Evolutionary conservation across 257 asterid species (phyloP).

Genomic region (Gentiana straminea): DNA sequence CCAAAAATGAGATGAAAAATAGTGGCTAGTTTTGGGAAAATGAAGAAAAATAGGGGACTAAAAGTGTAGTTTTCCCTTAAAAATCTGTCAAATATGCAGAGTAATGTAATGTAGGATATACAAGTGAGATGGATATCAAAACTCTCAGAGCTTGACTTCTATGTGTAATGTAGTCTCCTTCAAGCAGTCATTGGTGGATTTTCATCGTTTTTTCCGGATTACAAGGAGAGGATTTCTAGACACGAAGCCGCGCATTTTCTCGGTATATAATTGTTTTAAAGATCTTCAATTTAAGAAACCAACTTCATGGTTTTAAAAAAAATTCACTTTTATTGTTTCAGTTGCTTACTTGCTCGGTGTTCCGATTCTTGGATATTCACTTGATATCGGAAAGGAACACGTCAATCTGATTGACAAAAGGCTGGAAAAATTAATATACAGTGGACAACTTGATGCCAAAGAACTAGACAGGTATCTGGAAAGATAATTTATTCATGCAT

Average conservation of each 20-base stretch:
- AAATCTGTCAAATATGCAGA: too few relatives aligned
- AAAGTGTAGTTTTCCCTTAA: too few relatives aligned
- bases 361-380: constrained; percentile 85
- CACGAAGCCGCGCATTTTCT: constrained; percentile 97
- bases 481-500: too few relatives aligned
- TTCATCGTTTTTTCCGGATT: constrained; percentile 78
- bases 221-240: constrained; percentile 77
- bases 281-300: too few relatives aligned
- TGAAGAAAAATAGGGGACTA: too few relatives aligned
- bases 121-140: constrained; percentile 1
- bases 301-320: too few relatives aligned
- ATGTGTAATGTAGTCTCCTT: constrained; percentile 49
- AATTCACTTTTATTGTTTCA: constrained; percentile 12
- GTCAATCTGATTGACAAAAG: constrained; percentile 78
- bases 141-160: background rate
- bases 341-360: constrained; percentile 86
- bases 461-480: constrained; percentile 79
- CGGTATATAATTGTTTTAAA: constrained; percentile 34
- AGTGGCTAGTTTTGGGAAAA: too few relatives aligned
- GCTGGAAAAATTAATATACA: constrained; percentile 82
- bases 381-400: constrained; percentile 93
- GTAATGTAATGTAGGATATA: background rate
- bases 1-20: too few relatives aligned
- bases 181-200: constrained; percentile 92
- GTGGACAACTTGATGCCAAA: constrained; percentile 90